Conservation (phyloP, 768 basidiomycete genomes). For the Dacryopinax primogenitus region DNA sequence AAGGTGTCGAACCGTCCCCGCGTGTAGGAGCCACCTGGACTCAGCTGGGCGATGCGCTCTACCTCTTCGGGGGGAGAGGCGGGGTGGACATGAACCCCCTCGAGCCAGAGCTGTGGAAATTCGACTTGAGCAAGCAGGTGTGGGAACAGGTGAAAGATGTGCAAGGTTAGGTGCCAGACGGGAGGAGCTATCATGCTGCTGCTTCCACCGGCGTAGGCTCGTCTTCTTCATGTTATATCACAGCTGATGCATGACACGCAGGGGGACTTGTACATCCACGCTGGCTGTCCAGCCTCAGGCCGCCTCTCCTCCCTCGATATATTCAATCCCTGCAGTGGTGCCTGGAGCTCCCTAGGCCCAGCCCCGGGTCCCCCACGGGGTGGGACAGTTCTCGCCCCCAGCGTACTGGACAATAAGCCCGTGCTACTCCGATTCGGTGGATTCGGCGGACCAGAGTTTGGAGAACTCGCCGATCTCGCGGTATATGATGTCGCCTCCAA, state of each 20-base stretch:
- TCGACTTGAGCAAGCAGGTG: conserved; percentile 13
- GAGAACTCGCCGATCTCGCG: conserved; percentile 25
- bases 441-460: conserved; percentile 30
- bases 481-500: conserved; percentile 25
- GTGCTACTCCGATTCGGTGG: conserved; percentile 33
- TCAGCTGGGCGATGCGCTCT: conserved; percentile 21
- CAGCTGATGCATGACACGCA: conserved; percentile 12
- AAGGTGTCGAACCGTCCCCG: conserved; percentile 17
- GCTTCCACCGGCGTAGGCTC: conserved; percentile 23
- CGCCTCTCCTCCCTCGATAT: conserved; percentile 29
- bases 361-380: conserved; percentile 32
- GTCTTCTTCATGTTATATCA: neutral
- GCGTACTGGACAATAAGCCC: conserved; percentile 18
- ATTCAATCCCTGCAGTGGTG: conserved; percentile 23
- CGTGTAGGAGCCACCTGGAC: conserved; percentile 22
- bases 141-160: conserved; percentile 26
- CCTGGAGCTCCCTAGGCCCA: conserved; percentile 27
- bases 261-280: conserved; percentile 31
- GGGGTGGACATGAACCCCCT: conserved; percentile 32
- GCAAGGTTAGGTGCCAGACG: conserved; percentile 26
- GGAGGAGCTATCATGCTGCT: conserved; percentile 31
- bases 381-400: conserved; percentile 31
- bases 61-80: conserved; percentile 38
- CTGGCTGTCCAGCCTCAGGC: conserved; percentile 31
- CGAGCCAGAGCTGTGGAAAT: conserved; percentile 26